Conservation (phyloP, 106 monocot species). For the Acorus calamus region DNA sequence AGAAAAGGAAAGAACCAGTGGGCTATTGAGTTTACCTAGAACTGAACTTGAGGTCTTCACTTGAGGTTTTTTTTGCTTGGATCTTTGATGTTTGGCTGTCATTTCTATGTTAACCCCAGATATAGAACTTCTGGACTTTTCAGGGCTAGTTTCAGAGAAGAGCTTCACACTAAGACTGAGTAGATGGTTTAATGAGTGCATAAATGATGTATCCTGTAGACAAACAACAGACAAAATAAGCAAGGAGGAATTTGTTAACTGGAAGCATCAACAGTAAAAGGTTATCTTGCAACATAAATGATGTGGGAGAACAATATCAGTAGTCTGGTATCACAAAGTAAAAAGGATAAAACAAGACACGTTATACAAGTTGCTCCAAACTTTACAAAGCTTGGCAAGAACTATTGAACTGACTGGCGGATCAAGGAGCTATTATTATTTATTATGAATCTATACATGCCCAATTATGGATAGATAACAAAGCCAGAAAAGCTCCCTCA, state of each 20-base stretch:
- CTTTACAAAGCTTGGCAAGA: too few species aligned
- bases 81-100: constrained; percentile 4
- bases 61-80: constrained; percentile 14
- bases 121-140: constrained; percentile 7
- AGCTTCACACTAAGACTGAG: constrained; percentile 41
- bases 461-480: too few species aligned
- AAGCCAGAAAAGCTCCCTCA: too few species aligned
- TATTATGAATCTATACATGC: too few species aligned
- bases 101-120: constrained; percentile 14
- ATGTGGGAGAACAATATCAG: too few species aligned
- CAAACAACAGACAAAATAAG: neutral
- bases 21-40: constrained; percentile 10
- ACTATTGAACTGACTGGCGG: too few species aligned
- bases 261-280: too few species aligned
- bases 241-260: neutral
- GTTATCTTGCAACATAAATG: too few species aligned
- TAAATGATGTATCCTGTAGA: constrained; percentile 22
- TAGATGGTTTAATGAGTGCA: constrained; percentile 30
- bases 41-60: constrained; percentile 6
- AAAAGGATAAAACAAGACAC: too few species aligned
- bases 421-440: too few species aligned
- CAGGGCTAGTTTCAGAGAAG: constrained; percentile 14
- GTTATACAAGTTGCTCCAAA: too few species aligned
- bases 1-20: neutral
- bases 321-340: too few species aligned